Conservation (phyloP, 495 filamentous ascomycete species). For the Pyrenula aspistea region DNA sequence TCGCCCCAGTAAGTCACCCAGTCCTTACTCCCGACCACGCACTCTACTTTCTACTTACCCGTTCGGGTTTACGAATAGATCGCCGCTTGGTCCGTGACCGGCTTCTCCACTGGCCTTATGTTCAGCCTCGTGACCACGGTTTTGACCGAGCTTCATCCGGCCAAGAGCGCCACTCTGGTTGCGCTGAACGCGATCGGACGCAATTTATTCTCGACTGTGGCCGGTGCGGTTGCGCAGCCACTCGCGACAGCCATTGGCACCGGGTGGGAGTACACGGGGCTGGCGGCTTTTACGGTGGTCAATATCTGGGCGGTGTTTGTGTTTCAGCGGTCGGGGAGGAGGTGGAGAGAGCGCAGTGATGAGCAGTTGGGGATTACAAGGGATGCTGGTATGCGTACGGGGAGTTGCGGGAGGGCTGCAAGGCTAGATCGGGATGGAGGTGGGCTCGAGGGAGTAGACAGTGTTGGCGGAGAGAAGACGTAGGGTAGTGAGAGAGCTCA, state of each 20-base stretch:
- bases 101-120: background rate
- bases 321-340: background rate
- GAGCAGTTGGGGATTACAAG: too few relatives aligned
- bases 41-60: too few relatives aligned
- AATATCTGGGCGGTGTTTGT: background rate
- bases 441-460: too few relatives aligned
- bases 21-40: too few relatives aligned
- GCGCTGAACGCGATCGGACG: background rate
- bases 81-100: background rate
- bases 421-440: too few relatives aligned
- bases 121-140: background rate
- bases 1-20: background rate
- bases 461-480: too few relatives aligned
- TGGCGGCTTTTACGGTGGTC: background rate
- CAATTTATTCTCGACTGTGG: background rate
- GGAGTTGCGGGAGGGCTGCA: too few relatives aligned
- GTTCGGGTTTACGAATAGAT: too few relatives aligned
- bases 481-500: too few relatives aligned
- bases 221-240: background rate
- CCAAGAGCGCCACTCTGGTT: background rate
- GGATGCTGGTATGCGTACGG: too few relatives aligned
- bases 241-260: background rate
- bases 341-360: too few relatives aligned
- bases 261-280: background rate
- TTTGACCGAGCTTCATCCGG: background rate